phyloP scores from a whole-genome alignment of 2,329 filamentous ascomycete genomes.

The Nothophaeocryptopus gaeumannii region DNA sequence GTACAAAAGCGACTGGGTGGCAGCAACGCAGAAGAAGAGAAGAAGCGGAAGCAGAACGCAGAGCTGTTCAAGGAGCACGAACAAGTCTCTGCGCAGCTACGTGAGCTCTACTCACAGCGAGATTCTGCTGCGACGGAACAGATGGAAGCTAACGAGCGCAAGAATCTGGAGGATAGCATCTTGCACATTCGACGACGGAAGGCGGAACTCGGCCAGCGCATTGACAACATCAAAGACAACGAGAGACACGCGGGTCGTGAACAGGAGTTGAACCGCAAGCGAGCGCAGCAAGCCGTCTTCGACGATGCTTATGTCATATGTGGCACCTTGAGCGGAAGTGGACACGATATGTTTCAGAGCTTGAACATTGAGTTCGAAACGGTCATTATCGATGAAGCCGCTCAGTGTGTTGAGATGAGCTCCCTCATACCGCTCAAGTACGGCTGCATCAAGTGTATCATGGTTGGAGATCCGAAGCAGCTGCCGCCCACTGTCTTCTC shows the following conservation, averaged over 20 bases:
- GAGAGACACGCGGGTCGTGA: conserved; percentile 79
- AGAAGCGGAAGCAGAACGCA: conserved; percentile 51
- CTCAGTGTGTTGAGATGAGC: conserved; percentile 95
- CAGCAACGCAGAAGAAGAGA: conserved; percentile 35
- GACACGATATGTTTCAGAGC: conserved; percentile 95
- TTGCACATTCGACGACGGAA: conserved; percentile 76
- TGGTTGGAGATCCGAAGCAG: conserved; percentile 97
- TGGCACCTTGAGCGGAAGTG: conserved; percentile 89
- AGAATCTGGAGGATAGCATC: conserved; percentile 69
- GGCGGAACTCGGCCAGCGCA: conserved; percentile 71
- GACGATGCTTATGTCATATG: conserved; percentile 90
- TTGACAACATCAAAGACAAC: conserved; percentile 82
- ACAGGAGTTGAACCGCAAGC: conserved; percentile 77
- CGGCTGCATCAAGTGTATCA: conserved; percentile 91
- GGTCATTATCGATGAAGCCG: conserved; percentile 96
- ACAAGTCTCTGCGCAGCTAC: conserved; percentile 62
- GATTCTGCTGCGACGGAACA: conserved; percentile 51
- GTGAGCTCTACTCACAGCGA: conserved; percentile 66
- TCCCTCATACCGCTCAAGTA: conserved; percentile 97
- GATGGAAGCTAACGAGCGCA: conserved; percentile 50
- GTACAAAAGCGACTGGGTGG: conserved; percentile 68
- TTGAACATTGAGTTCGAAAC: conserved; percentile 97
- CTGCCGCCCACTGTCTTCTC: conserved; percentile 93
- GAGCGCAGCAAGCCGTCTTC: conserved; percentile 86
- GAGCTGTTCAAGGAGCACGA: conserved; percentile 71